Base-by-base conservation (phyloP, 768 basidiomycete species). In the Leucosporidium creatinivorum region DNA sequence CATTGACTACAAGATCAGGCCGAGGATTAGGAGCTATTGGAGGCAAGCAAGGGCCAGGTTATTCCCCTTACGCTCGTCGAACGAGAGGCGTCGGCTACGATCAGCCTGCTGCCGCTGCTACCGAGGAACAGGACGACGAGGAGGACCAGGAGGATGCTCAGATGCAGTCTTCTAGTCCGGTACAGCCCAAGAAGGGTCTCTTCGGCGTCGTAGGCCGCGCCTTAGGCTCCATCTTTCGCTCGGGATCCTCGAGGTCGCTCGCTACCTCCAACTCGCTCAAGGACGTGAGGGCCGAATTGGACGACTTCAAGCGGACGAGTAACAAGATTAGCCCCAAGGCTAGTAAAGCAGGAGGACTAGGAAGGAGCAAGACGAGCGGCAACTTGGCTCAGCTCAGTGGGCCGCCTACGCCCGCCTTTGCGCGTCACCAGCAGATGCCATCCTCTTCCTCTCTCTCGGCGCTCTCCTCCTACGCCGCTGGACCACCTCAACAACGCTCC, bases 61-160 rank as follows among this genome's bases (percentile, higher is more conserved):
- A 63, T 55, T 66, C 64, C 4, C 70, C 70, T 1, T 72, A 72
- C 54, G 70, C 67, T 4, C 51, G 70, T 7, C 28, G 67, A 2
- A 48, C 44, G 28, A 30, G 13, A 26, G 26, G 28, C 8, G 19
- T 23, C 13, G 51, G 51, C 12, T 23, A 23, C n/a, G 23, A 12
- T 13, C n/a, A 52, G 6, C n/a, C n/a, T 2, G 3, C 28, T 7
- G 10, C 51, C 9, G 19, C 51, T 5, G 23, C 51, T 12, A 2
- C 8, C 4, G 52, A 48, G 23, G 12, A 26, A 13, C 26, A 6
- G 39, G 58, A 44, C 18, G 17, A 28, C 12, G 39, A 15, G 15
- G 39, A 44, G 39, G 39, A 44, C 2, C 3, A 33, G 33, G 33
- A 33, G 33, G 33, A 33, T 33, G 33, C 33, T 33, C 39, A 44